Base-by-base conservation (phyloP, 306 rosid species). In the Prunus mira region DNA sequence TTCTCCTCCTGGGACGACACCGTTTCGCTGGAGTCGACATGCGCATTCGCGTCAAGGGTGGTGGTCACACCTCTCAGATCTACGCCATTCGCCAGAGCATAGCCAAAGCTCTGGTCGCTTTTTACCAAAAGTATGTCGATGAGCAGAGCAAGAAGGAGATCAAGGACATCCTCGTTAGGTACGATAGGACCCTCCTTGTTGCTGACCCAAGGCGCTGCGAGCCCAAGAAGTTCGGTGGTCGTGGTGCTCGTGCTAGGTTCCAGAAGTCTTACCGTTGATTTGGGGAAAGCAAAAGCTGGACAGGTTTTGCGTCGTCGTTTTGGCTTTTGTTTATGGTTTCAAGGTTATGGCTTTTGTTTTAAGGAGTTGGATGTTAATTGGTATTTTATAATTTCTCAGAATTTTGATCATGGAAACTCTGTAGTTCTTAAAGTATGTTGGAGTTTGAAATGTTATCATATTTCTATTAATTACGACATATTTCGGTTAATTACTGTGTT, bases 221-320 rank as follows among this genome's bases (percentile, higher is more conserved):
- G 90, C 96, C 98, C 15, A 93, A 93, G 90, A 93, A 93, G 88
- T 93, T 93, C 25, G 98, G 96, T 65, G 96, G 98, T 74, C 96
- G 94, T 22, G 96, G 98, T 34, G 98, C 94, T 24, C 90, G 93
- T 18, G 91, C 98, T 1, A 90, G 91, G 85, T 93, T 93, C 89
- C 96, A 93, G 88, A 93, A 93, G 65, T 93, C 96, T 11, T 90
- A 93, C 90, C 96, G 96, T 90, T 93, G 87, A 82, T 20, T 52
- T 25, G 0, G 25, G 14, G 6, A 61, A 28, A 2, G 20, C 50
- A 24, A 60, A 52, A 55, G 58, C 9, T 12, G 57, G 50, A 43
- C 34, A 69, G 70, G 66, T 75, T 75, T 76, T 68, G 77, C 58
- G 3, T 24, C 34, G 6, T 46, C 24, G 61, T 58, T 19, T n/a